Base-by-base conservation (phyloP, 768 basidiomycete genomes). In the Auricularia sp. region DNA sequence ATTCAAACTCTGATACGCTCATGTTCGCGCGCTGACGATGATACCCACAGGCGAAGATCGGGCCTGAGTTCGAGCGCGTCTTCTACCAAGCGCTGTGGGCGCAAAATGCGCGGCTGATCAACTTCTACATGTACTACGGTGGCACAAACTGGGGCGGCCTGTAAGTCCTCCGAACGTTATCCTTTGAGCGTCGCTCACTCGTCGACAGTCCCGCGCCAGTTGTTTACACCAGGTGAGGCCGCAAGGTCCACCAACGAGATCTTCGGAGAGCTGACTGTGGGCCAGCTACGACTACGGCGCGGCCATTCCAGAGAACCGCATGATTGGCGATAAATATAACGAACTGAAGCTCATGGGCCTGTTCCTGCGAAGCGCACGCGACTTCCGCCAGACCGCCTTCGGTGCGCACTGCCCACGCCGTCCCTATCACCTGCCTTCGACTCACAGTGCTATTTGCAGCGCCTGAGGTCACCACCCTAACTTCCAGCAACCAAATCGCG, bases 1-100 rank as follows among this genome's bases (percentile, higher is more conserved):
- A n/a, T 13, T 3, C 18, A 58, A 18, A 2, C 29, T 29, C 33
- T 33, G 54, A 14, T 54, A 62, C 39, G 34, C 3, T 56, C 34
- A 11, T 18, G n/a, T 16, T 47, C 37, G 24, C 33, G 54, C 24
- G 44, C 16, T 42, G 36, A 4, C 16, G 8, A 54, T 10, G n/a
- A n/a, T 21, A 21, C 8, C 11, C 56, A 18, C 24, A 59, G 56
- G 34, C 24, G 16, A 59, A 59, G 67, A 92, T 89, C 11, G 89
- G 88, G 2, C 77, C 87, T 1, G 79, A 87, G 69, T 92, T 91
- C 74, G 80, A 86, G 74, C 87, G 85, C 47, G 92, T 93, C 6
- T 93, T 92, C 74, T 85, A 94, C 70, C 80, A 85, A 65, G 78
- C 88, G 63, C 78, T 90, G 59, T 92, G 88, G 87, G 90, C 91